phyloP scores from a whole-genome alignment of 2,329 filamentous ascomycete species.

The Ambrosiella cleistominuta region DNA sequence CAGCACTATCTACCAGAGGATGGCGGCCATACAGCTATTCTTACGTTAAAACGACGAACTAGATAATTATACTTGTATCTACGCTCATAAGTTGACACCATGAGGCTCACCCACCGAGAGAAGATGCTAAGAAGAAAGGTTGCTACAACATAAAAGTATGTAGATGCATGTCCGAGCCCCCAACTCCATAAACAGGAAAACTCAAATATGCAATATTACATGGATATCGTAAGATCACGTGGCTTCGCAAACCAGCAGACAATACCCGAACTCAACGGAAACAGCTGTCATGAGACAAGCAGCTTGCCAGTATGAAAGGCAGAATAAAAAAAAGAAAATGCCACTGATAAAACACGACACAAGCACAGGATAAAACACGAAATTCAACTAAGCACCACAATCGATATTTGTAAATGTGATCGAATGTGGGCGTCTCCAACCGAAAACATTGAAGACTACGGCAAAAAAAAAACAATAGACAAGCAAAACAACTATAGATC shows the following conservation, averaged over 20 bases:
- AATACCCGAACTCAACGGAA: neutral
- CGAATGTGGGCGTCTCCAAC: neutral
- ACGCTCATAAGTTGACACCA: too few relatives aligned
- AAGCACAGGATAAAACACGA: conserved; percentile 1
- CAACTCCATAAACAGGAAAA: neutral
- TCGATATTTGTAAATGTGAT: neutral
- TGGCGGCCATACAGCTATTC: neutral
- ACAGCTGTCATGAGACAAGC: too few relatives aligned
- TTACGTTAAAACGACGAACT: too few relatives aligned
- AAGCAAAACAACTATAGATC: neutral
- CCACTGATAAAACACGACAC: conserved; percentile 1
- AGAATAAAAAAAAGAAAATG: neutral
- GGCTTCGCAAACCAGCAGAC: neutral
- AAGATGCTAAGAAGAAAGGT: too few relatives aligned
- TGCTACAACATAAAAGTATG: too few relatives aligned
- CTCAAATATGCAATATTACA: neutral
- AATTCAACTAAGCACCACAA: neutral
- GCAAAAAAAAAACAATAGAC: conserved; percentile 1
- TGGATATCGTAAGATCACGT: neutral
- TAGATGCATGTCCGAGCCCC: neutral
- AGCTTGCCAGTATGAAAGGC: neutral
- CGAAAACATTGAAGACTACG: neutral
- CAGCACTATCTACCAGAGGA: neutral
- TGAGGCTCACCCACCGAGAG: too few relatives aligned
- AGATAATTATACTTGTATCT: too few relatives aligned